phyloP scores from a whole-genome alignment of 257 asterid genomes.

The Anisodus acutangulus region DNA sequence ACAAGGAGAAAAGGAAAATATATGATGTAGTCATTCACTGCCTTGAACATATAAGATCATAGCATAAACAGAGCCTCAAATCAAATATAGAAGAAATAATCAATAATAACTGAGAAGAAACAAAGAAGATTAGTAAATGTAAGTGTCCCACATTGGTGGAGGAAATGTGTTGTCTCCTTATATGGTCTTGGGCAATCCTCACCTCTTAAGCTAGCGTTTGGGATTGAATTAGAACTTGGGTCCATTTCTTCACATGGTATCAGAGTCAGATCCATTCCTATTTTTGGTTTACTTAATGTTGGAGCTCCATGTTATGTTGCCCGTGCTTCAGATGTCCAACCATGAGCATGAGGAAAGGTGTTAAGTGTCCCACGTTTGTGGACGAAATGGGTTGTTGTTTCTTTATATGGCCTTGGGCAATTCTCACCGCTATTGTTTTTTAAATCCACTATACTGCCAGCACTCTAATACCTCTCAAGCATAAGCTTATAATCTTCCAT shows the following conservation, averaged over 20 bases:
- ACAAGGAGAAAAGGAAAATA: constrained; percentile 1
- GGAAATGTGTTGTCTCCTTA: neutral
- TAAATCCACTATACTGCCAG: neutral
- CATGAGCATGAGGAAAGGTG: neutral
- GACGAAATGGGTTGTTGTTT: neutral
- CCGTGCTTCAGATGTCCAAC: neutral
- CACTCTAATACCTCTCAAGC: neutral
- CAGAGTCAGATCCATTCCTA: neutral
- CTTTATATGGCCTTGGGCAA: neutral
- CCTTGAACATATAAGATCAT: neutral
- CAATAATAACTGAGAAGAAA: constrained; percentile 17
- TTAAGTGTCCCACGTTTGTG: neutral
- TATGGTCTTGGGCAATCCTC: neutral
- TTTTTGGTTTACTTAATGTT: neutral
- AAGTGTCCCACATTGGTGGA: neutral
- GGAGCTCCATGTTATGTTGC: neutral
- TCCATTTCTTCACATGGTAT: neutral
- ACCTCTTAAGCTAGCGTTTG: neutral
- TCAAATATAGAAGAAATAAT: neutral
- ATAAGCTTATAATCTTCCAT: neutral
- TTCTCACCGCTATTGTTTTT: neutral
- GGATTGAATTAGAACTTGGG: neutral
- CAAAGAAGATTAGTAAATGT: constrained; percentile 23
- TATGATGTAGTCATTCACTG: neutral
- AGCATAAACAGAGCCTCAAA: neutral